Percentiles rank a stretch among this genome's conserved stretches.
Evolutionary conservation across 768 basidiomycete species (phyloP).

Genomic region (Boletus sensibilis): DNA sequence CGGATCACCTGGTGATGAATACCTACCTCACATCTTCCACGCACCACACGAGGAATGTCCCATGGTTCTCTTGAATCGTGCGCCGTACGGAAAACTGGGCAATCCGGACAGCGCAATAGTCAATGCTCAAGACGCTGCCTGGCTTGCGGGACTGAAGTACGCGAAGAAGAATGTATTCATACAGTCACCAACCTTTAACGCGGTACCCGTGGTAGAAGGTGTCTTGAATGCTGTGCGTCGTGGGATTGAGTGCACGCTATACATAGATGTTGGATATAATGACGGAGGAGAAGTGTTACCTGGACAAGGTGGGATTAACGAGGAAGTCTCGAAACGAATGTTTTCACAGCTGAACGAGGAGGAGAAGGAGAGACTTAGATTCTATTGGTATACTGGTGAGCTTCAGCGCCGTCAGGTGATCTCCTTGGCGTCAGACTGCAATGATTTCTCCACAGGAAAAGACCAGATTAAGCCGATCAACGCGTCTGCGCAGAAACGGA

Average conservation of each 20-base stretch:
- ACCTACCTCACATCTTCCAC: slow-evolving; percentile 62
- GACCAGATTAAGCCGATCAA: slow-evolving; percentile 65
- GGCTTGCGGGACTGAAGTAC: slow-evolving; percentile 61
- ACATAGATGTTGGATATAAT: slow-evolving; percentile 56
- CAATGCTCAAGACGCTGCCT: slow-evolving; percentile 65
- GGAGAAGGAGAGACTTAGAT: slow-evolving; percentile 45
- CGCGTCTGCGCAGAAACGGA: slow-evolving; percentile 64
- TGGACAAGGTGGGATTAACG: slow-evolving; percentile 71
- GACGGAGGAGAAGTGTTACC: slow-evolving; percentile 63
- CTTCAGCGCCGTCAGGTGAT: neutral
- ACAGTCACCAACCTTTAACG: slow-evolving; percentile 73
- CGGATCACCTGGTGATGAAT: slow-evolving; percentile 42
- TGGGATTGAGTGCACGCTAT: slow-evolving; percentile 59
- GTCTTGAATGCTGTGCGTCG: slow-evolving; percentile 59
- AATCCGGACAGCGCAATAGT: slow-evolving; percentile 39
- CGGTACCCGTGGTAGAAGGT: slow-evolving; percentile 56
- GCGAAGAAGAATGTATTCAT: slow-evolving; percentile 66
- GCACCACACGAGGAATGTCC: slow-evolving; percentile 56
- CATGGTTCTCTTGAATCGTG: slow-evolving; percentile 64
- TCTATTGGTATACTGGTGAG: slow-evolving; percentile 54
- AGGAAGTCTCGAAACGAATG: slow-evolving; percentile 60
- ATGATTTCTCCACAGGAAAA: slow-evolving; percentile 38
- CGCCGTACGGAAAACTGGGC: slow-evolving; percentile 56
- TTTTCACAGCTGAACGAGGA: slow-evolving; percentile 48
- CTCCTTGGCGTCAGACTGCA: neutral